Percentiles rank a stretch among this genome's conserved stretches.
Conservation (phyloP, 2,329 filamentous ascomycete genomes). For the Aspergillus intermedius region DNA sequence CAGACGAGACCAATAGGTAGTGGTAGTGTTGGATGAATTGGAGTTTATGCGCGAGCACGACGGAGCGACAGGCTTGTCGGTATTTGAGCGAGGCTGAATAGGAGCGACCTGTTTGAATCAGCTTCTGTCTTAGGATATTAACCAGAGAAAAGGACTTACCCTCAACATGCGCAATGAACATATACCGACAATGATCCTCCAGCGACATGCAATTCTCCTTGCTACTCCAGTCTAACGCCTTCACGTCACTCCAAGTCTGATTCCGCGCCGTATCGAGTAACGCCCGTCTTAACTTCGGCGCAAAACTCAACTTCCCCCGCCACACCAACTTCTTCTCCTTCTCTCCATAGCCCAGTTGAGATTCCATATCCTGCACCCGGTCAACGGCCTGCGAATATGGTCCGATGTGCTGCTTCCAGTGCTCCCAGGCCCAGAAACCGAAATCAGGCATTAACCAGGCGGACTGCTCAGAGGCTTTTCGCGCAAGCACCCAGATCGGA, state of each 20-base stretch:
- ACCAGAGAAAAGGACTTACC: constrained; percentile 22
- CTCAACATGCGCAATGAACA: constrained; percentile 35
- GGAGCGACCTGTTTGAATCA: constrained; percentile 15
- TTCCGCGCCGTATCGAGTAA: constrained; percentile 26
- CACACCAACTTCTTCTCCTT: constrained; percentile 38
- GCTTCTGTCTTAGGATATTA: neutral
- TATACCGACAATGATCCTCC: constrained; percentile 6
- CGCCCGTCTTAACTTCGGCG: constrained; percentile 26
- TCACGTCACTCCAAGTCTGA: constrained; percentile 39
- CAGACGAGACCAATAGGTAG: constrained; percentile 31
- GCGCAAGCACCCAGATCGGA: constrained; percentile 35
- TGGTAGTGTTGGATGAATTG: constrained; percentile 40
- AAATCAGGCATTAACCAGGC: constrained; percentile 46
- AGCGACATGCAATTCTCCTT: constrained; percentile 3
- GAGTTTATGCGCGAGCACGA: constrained; percentile 38
- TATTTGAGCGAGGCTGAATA: constrained; percentile 28
- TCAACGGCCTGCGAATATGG: constrained; percentile 18
- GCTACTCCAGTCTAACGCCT: constrained; percentile 2
- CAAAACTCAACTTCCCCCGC: constrained; percentile 35
- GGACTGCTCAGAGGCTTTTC: constrained; percentile 26
- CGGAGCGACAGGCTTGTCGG: constrained; percentile 38
- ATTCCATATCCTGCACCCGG: constrained; percentile 6
- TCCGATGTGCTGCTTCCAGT: constrained; percentile 15
- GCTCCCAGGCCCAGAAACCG: constrained; percentile 42
- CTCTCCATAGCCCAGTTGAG: constrained; percentile 12